Evolutionary conservation across 2,329 filamentous ascomycete genomes (phyloP).

Genomic region (Talaromyces marneffei): DNA sequence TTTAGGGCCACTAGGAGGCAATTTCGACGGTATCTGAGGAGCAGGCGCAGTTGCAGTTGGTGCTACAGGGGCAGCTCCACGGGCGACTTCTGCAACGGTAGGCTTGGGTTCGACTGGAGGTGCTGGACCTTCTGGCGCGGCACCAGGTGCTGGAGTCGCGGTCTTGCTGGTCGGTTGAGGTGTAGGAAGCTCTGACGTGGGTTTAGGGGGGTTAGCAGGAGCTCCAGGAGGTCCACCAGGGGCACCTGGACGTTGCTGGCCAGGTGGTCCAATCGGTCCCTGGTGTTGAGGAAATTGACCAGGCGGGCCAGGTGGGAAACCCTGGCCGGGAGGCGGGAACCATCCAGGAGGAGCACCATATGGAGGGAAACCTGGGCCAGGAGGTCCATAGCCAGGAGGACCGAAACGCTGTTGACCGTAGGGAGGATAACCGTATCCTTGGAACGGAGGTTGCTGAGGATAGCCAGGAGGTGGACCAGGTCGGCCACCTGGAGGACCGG

Average conservation of each 20-base stretch:
- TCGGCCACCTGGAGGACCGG: constrained; percentile 8
- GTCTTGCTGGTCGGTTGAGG: constrained; percentile 33
- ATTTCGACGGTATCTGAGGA: constrained; percentile 19
- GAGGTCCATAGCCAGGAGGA: constrained; percentile 37
- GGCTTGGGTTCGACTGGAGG: constrained; percentile 37
- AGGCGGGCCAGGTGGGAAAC: constrained; percentile 59
- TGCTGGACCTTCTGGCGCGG: constrained; percentile 29
- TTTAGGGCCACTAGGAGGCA: constrained; percentile 31
- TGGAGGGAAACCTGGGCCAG: constrained; percentile 63
- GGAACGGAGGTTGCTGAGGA: constrained; percentile 39
- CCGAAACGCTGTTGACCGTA: constrained; percentile 35
- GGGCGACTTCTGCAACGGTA: constrained; percentile 32
- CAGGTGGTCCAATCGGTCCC: constrained; percentile 54
- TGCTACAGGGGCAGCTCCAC: constrained; percentile 19
- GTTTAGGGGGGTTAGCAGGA: constrained; percentile 25
- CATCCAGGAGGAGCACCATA: constrained; percentile 72
- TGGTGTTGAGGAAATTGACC: constrained; percentile 60
- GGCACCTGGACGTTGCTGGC: constrained; percentile 32
- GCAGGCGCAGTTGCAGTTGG: constrained; percentile 18
- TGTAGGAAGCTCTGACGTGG: constrained; percentile 39
- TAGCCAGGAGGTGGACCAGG: constrained; percentile 34
- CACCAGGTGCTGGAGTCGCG: constrained; percentile 28
- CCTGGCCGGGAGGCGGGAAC: constrained; percentile 69
- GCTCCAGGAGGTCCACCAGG: constrained; percentile 16
- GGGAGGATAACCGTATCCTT: constrained; percentile 38